phyloP scores from a whole-genome alignment of 768 basidiomycete species.

The Hydnomerulius pinastri region DNA sequence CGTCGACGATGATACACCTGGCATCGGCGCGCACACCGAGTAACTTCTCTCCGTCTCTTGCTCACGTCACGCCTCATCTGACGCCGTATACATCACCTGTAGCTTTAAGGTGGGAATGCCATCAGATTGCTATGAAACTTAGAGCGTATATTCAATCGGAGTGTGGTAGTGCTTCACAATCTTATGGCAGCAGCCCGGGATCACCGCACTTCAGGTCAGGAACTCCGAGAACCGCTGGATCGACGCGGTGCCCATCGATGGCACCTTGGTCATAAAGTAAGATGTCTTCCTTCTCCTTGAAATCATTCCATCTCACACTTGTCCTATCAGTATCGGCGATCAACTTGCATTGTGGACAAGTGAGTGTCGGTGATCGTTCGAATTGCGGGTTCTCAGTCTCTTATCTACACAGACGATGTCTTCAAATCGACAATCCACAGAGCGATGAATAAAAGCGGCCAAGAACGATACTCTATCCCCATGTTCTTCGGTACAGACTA shows the following conservation, averaged over 20 bases:
- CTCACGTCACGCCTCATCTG: too few species aligned
- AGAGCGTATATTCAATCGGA: neutral
- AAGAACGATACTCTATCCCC: conserved; percentile 79
- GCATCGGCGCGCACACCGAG: conserved; percentile 85
- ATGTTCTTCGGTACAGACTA: conserved; percentile 92
- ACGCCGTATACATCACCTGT: neutral
- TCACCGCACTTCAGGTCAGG: conserved; percentile 79
- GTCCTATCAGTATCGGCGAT: conserved; percentile 67
- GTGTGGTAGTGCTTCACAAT: conserved; percentile 76
- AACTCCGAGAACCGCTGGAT: conserved; percentile 82
- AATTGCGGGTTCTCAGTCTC: neutral
- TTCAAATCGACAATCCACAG: conserved; percentile 92
- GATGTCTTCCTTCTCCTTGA: conserved; percentile 10
- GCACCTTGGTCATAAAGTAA: conserved; percentile 86
- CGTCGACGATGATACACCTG: conserved; percentile 65
- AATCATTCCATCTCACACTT: conserved; percentile 24
- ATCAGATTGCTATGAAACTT: neutral
- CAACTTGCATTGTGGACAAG: conserved; percentile 91
- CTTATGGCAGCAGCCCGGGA: conserved; percentile 74
- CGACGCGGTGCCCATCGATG: conserved; percentile 72
- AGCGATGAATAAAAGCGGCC: conserved; percentile 74
- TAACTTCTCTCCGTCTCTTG: conserved; percentile 23
- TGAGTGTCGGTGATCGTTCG: conserved; percentile 33
- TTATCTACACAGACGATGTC: conserved; percentile 61
- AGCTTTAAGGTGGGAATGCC: conserved; percentile 43